These are phyloP conservation scores for Chrysoporthe austroafricana DNA, from an alignment of 2,329 filamentous ascomycete species.

Conservation along the genomic window DNA sequence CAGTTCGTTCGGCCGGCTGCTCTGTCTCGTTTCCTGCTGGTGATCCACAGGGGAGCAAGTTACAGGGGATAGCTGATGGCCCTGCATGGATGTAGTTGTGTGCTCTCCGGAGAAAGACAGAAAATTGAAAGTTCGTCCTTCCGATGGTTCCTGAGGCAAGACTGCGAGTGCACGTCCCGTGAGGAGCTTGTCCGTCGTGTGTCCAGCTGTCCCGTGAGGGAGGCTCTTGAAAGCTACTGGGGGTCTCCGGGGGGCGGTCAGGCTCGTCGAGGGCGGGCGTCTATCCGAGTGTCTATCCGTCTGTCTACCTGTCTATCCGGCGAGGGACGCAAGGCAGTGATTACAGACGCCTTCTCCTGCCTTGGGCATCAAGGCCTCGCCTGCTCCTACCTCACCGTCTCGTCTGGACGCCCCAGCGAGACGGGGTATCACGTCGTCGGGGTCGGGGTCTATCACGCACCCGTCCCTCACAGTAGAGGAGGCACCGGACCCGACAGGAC, in stretches of 20 bases:
- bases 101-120: too few relatives aligned
- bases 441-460: too few relatives aligned
- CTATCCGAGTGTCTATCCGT: not conserved
- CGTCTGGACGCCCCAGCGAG: not conserved
- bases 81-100: not conserved
- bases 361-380: not conserved
- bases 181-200: not conserved
- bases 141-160: not conserved
- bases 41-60: not conserved
- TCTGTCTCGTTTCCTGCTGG: not conserved
- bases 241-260: not conserved
- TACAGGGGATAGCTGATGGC: not conserved
- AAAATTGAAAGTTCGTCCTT: not conserved
- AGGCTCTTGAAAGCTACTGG: not conserved
- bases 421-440: too few relatives aligned
- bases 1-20: not conserved
- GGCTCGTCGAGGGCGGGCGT: not conserved
- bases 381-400: not conserved
- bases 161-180: not conserved
- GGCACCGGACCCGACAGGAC: too few relatives aligned
- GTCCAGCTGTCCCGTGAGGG: not conserved
- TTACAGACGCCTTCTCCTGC: not conserved
- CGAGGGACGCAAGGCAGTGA: not conserved
- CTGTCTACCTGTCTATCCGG: not conserved
- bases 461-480: too few relatives aligned